Evolutionary conservation across 176 grass and related monocot species (phyloP), one percentile per base, ranked within the genome.

Genomic region (Carex scoparia): DNA sequence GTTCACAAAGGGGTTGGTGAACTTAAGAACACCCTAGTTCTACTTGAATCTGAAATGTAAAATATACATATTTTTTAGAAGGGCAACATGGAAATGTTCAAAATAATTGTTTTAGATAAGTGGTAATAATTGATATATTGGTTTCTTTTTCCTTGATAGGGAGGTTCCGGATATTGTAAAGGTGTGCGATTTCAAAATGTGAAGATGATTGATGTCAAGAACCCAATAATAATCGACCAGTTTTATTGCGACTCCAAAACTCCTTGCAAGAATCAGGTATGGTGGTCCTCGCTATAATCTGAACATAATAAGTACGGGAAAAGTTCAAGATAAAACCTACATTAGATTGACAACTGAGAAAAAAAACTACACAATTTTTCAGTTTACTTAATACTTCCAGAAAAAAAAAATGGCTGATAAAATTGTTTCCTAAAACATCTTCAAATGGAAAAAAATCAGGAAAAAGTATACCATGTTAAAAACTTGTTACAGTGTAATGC

Each of bases 221-320:
- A 94, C 84, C 95, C 95, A 67, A 94, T 98, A 75, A 77, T 98
- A 88, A 98, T 98, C 30, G 92, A 98, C 85, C 95, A 98, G 80
- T 98, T 98, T 90, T 98, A 98, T 89, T 98, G 95, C 59, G 95
- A 98, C 81, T 68, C 87, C 9, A 2, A 10, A 4, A 70, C 11
- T 2, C 48, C 73, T 1, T 91, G 92, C 89, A 84, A 79, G 13
- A 93, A 93, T 88, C 85, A 61, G 87, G 90, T 92, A 84, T 63
- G 38, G 12, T 37, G 69, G 14, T 79, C 27, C 74, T 57, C 15
- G 1, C 28, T 78, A 57, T 35, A 27, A 78, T 78, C 74, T 78
- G 8, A 78, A 57, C 33, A 4, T 57, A 79, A 77, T 33, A 58
- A 2, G 1, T 78, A 79, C n/a, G 6, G 30, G 28, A 79, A 58